phyloP scores from a whole-genome alignment of 192 early-diverging fungal species.

The Rhizoclosmatium sp. region DNA sequence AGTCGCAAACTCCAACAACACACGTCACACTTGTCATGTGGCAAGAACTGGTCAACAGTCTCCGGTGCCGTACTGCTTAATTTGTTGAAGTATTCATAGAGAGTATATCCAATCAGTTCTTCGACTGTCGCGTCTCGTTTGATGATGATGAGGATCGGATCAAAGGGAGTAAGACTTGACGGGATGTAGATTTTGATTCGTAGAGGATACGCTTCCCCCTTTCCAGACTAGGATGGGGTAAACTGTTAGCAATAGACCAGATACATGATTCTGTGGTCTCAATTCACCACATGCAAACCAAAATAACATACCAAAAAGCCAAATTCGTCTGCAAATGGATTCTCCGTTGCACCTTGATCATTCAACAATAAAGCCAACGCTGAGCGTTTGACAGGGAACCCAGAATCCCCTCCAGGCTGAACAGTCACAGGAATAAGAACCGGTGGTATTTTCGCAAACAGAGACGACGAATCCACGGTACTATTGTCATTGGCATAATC shows the following conservation, averaged over 20 bases:
- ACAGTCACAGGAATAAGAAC: too few relatives aligned
- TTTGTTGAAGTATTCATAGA: conserved; percentile 85
- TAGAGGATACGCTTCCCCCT: conserved; percentile 50
- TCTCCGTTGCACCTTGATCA: conserved; percentile 48
- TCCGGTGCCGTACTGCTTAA: conserved; percentile 4
- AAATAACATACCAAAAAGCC: conserved; percentile 40
- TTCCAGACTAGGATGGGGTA: conserved; percentile 44
- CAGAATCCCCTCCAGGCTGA: too few relatives aligned
- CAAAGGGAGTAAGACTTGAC: conserved; percentile 38
- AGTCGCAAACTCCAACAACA: conserved; percentile 89
- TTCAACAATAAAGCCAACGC: conserved; percentile 47
- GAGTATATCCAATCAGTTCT: conserved; percentile 91
- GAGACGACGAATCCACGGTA: too few relatives aligned
- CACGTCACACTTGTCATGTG: conserved; percentile 69
- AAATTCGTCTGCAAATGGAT: conserved; percentile 55
- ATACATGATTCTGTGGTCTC: too few relatives aligned
- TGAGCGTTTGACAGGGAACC: conserved; percentile 37
- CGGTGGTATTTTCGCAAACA: too few relatives aligned
- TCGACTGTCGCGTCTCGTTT: conserved; percentile 85
- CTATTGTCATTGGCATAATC: too few relatives aligned
- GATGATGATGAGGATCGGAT: conserved; percentile 71
- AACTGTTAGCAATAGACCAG: neutral
- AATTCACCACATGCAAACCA: neutral
- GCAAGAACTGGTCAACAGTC: conserved; percentile 56
- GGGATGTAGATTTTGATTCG: conserved; percentile 54